Percentiles rank a stretch among this genome's conserved stretches.
phyloP scores from a whole-genome alignment of 192 early-diverging fungal genomes.

The Backusella sp. region DNA sequence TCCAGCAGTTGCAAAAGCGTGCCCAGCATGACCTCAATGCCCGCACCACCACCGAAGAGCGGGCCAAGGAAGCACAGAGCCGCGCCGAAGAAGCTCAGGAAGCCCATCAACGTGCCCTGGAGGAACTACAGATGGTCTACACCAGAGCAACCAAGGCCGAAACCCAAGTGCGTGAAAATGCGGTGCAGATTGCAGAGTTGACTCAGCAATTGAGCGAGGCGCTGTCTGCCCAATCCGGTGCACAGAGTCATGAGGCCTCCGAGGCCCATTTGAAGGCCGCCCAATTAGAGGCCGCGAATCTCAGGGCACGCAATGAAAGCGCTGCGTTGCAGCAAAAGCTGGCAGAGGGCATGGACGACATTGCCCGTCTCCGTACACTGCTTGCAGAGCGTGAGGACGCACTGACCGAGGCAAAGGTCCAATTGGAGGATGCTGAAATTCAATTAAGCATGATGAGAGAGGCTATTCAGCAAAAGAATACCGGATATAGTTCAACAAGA shows the following conservation, averaged over 20 bases:
- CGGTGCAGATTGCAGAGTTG: conserved; percentile 30
- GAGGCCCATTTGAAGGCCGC: conserved; percentile 43
- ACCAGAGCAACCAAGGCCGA: conserved; percentile 47
- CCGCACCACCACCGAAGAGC: conserved; percentile 46
- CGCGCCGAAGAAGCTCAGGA: conserved; percentile 54
- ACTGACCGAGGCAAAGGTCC: conserved; percentile 36
- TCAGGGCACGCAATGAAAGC: conserved; percentile 47
- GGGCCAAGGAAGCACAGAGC: conserved; percentile 46
- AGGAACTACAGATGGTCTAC: conserved; percentile 45
- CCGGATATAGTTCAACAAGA: not conserved
- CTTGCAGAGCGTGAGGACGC: conserved; percentile 43
- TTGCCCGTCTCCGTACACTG: conserved; percentile 35
- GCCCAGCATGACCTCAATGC: conserved; percentile 47
- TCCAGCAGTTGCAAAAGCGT: conserved; percentile 49
- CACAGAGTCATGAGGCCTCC: conserved; percentile 13
- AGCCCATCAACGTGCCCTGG: conserved; percentile 49
- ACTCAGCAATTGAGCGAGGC: conserved; percentile 30
- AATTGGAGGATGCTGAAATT: conserved; percentile 50
- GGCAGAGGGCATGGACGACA: conserved; percentile 45
- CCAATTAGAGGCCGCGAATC: conserved; percentile 48
- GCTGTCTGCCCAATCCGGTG: conserved; percentile 2
- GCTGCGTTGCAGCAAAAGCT: conserved; percentile 44
- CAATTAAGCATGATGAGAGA: conserved; percentile 47
- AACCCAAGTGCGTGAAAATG: conserved; percentile 39
- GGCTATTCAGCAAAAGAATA: not conserved